Base-by-base conservation (phyloP, 768 basidiomycete species). In the Dictyophora rubrovolvata region DNA sequence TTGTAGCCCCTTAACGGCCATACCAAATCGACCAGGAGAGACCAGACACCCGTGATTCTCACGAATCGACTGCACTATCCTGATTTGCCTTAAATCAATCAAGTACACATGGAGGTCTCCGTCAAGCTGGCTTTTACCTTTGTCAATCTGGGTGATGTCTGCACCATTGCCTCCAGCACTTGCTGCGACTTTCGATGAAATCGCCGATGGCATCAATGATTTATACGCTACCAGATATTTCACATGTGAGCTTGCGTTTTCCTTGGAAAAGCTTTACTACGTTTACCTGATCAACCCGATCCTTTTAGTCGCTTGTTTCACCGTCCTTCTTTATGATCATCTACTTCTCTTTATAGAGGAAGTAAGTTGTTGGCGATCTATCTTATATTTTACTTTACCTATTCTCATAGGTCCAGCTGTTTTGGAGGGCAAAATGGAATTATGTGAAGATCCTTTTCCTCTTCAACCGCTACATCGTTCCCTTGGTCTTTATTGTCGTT, bases 281-380 rank as follows among this genome's bases (percentile, higher is more conserved):
- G n/a, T 42, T 42, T 42, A 4, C 4, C n/a, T 42, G 12, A 42
- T 42, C 10, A 9, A 37, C 36, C 36, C 28, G 28, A n/a, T 42
- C 42, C 5, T 42, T 14, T 14, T 14, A 53, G 59, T 48, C 23
- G 56, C 18, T 5, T 22, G 37, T 12, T 4, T 18, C 16, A 46
- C 23, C 14, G 46, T 48, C 22, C 55, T 57, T 54, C 21, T 54
- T 36, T 54, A 54, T 20, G 53, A 54, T 36, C 53, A 54, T 54
- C 2, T 54, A 10, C 34, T 54, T 20, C 28, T 54, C 12, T 36
- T 54, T 7, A 2, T 5, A 10, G 16, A 28, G 14, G 53, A 54
- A 36, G 53, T 54, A 28, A 4, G 23, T 20, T 34, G 2, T 8
- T 54, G 16, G 9, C 8, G 28, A 20, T 14, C 20, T 17, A 54